Conservation (phyloP, 164 flowering plant species). For the Dillenia suffruticosa region DNA sequence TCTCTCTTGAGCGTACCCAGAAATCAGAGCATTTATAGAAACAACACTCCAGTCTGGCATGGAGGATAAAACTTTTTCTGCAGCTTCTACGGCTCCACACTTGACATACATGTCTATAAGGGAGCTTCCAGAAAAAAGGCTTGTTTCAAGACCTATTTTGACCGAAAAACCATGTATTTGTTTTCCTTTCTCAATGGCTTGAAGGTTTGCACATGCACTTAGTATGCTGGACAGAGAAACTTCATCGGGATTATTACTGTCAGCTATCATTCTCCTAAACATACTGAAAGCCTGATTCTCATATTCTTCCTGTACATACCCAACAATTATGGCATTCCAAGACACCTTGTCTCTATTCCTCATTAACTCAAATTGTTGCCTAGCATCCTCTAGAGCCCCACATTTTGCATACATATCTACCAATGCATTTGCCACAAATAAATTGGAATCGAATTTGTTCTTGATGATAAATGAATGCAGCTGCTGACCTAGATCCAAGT, state of each 20-base stretch:
- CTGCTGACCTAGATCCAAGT: constrained; percentile 50
- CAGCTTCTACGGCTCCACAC: constrained; percentile 53
- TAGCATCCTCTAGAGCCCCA: constrained; percentile 60
- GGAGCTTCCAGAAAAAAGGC: constrained; percentile 74
- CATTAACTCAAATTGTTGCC: constrained; percentile 60
- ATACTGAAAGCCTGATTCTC: constrained; percentile 57
- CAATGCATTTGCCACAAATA: constrained; percentile 80
- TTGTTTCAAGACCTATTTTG: constrained; percentile 59
- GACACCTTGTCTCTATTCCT: constrained; percentile 58
- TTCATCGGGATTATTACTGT: constrained; percentile 65
- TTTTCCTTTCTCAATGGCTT: constrained; percentile 44
- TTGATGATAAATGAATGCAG: constrained; percentile 72
- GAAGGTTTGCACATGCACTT: constrained; percentile 72
- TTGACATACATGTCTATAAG: constrained; percentile 87
- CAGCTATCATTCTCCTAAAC: constrained; percentile 53
- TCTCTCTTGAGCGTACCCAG: constrained; percentile 51
- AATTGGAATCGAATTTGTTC: constrained; percentile 41
- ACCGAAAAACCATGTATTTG: constrained; percentile 61
- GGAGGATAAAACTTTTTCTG: constrained; percentile 33
- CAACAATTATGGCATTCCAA: constrained; percentile 91
- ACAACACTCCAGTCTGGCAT: constrained; percentile 63
- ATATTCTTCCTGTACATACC: constrained; percentile 67
- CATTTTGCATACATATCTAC: constrained; percentile 92
- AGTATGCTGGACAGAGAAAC: constrained; percentile 69
- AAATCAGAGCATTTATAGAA: constrained; percentile 72